Evolutionary conservation across 805 yeast genomes (phyloP), one percentile per base, ranked within the genome.

Genomic region (Candida ponderosae): DNA sequence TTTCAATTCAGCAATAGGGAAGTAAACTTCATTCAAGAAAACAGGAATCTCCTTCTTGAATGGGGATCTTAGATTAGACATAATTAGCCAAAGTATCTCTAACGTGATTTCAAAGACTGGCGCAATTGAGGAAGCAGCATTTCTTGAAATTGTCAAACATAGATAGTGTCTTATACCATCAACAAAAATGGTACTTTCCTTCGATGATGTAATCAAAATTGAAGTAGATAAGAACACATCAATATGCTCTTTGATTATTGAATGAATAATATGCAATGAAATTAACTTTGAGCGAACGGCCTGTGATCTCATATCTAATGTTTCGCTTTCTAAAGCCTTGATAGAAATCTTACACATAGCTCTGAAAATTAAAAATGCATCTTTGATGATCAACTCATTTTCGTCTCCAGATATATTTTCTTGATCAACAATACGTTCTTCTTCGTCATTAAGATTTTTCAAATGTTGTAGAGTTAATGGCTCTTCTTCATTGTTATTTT

Each of bases 41-140:
- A 94, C 96, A 1, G 96, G 96, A 32, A 93, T 85, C 56, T 93
- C 98, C 46, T 82, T 74, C 59, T 89, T 90, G 66, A 93, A 88
- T 48, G 84, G 93, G 13, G 82, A 72, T 54, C 98, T 76, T 48
- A 94, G 65, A 49, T 87, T 83, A 18, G 88, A 76, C 30, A 90
- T 68, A 47, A 93, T 67, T 31, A 90, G 65, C 96, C 96, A 93
- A 64, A 88, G 88, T 15, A 94, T 89, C 59, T 93, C 97, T 30
- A 90, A 70, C 4, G 95, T 79, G 9, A 90, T 75, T 54, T 90
- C 97, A 58, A 84, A 93, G 8, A 93, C 93, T 3, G 97, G 90
- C 0, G 96, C 84, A 32, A 86, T 66, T 4, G 93, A 81, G 13
- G 95, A 85, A 0, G 97, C 90, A 0, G 97, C 95, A 62, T 94